phyloP scores from a whole-genome alignment of 345 rosid species.

The Brassica juncea region DNA sequence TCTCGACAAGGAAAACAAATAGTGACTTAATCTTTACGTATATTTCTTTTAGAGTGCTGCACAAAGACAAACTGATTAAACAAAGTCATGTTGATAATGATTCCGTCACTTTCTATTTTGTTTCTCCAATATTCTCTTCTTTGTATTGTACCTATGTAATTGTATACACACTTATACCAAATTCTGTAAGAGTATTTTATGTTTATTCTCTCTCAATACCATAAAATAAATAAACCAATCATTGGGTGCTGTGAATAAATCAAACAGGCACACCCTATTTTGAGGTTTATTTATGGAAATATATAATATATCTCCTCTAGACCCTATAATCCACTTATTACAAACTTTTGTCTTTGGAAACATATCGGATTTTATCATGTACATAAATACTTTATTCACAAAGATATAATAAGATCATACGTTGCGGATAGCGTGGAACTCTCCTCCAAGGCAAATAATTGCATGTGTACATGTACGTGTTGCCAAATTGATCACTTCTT shows the following conservation, averaged over 20 bases:
- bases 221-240: constrained; percentile 18
- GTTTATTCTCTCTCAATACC: constrained; percentile 2
- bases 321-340: constrained; percentile 30
- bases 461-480: constrained; percentile 44
- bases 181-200: constrained; percentile 5
- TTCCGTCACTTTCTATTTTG: constrained; percentile 23
- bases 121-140: constrained; percentile 3
- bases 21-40: constrained; percentile 35
- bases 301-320: constrained; percentile 7
- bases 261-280: constrained; percentile 5
- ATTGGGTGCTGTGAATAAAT: constrained; percentile 16
- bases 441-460: constrained; percentile 32
- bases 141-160: constrained; percentile 12
- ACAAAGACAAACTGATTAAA: constrained; percentile 31
- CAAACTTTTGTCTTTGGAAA: constrained; percentile 14
- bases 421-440: constrained; percentile 28
- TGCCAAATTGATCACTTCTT: constrained; percentile 39
- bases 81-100: constrained; percentile 29
- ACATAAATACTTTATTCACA: neutral
- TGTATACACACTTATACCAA: constrained; percentile 3
- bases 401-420: neutral
- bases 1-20: constrained; percentile 11
- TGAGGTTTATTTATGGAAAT: constrained; percentile 18
- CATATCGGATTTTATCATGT: constrained; percentile 1
- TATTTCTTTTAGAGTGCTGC: constrained; percentile 27